phyloP scores from a whole-genome alignment of 352 stramenopile genomes.

The Phytophthora cryptogea region DNA sequence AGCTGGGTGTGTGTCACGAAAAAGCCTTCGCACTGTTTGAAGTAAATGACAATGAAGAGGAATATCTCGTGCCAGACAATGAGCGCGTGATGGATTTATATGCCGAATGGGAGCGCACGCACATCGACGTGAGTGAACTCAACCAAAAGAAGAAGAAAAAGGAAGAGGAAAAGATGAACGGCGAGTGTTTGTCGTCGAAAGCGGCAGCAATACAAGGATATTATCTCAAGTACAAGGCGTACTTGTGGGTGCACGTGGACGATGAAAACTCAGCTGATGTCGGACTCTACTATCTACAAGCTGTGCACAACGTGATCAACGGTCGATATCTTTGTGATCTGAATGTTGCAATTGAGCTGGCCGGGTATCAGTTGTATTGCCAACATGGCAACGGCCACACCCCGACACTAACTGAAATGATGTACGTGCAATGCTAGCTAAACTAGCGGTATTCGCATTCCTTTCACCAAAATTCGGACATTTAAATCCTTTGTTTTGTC shows the following conservation, averaged over 20 bases:
- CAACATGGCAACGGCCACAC: slow-evolving; percentile 33
- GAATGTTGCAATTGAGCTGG: slow-evolving; percentile 60
- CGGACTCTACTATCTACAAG: slow-evolving; percentile 73
- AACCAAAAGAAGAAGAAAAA: slow-evolving; percentile 47
- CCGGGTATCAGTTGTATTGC: slow-evolving; percentile 71
- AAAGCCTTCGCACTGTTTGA: slow-evolving; percentile 74
- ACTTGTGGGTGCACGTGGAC: slow-evolving; percentile 69
- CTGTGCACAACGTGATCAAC: slow-evolving; percentile 67
- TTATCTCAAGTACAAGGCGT: slow-evolving; percentile 71
- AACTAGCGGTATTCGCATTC: background rate
- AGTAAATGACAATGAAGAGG: slow-evolving; percentile 45
- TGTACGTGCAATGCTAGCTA: slow-evolving; percentile 11
- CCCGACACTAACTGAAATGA: slow-evolving; percentile 20
- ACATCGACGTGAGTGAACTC: slow-evolving; percentile 40
- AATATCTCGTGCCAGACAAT: slow-evolving; percentile 59
- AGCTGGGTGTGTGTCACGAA: slow-evolving; percentile 49
- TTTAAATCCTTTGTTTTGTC: slow-evolving; percentile 9
- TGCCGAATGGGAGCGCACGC: slow-evolving; percentile 73
- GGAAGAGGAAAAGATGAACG: background rate
- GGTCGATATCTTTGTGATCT: slow-evolving; percentile 57
- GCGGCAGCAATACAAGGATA: slow-evolving; percentile 22
- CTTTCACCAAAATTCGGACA: background rate
- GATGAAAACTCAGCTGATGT: slow-evolving; percentile 64
- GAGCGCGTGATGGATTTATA: slow-evolving; percentile 78
- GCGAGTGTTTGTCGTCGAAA: background rate